phyloP scores from a whole-genome alignment of 371 early-diverging fungal species.

The Ordospora colligata region DNA sequence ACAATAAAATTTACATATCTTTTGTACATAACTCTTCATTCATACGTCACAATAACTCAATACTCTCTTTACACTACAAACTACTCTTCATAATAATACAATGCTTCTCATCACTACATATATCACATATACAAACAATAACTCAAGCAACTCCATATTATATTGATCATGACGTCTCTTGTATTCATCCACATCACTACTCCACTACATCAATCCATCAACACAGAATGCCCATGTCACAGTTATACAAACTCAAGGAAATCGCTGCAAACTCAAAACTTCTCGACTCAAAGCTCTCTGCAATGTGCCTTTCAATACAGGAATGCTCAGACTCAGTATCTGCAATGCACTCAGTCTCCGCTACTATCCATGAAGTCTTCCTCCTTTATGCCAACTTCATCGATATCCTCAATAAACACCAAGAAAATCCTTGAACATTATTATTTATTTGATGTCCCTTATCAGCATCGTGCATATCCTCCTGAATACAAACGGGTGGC shows the following conservation, averaged over 20 bases:
- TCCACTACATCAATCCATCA: no score
- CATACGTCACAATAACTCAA: no score
- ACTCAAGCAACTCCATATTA: no score
- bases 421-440: background rate
- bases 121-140: no score
- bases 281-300: background rate
- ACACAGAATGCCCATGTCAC: no score
- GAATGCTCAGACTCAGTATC: background rate
- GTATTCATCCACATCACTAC: no score
- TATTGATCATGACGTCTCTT: no score
- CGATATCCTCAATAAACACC: background rate
- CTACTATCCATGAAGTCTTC: background rate
- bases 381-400: background rate
- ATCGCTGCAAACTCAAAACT: background rate
- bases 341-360: background rate
- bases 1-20: no score
- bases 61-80: background rate
- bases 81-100: no score
- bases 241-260: background rate
- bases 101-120: no score
- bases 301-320: background rate
- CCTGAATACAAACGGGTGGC: background rate
- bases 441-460: background rate
- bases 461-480: background rate
- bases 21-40: no score